Conservation (phyloP, 2,329 filamentous ascomycete species). For the Periglandula ipomoeae region DNA sequence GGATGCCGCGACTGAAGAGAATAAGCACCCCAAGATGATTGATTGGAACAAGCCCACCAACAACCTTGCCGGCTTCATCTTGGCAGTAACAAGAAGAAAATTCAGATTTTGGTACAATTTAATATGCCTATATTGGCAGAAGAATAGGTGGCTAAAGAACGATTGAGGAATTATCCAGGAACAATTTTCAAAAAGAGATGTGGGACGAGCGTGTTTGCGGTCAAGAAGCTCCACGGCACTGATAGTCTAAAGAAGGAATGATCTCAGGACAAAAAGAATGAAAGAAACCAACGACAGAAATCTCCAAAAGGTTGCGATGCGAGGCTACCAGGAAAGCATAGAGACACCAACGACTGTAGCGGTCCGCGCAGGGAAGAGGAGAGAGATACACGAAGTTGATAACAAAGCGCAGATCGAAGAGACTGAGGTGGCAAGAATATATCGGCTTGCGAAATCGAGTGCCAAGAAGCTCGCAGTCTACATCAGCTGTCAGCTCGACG, state of each 20-base stretch:
- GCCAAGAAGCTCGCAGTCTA: background rate
- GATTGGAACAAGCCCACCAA: background rate
- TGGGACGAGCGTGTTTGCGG: background rate
- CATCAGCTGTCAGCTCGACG: constrained; percentile 6
- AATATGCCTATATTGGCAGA: background rate
- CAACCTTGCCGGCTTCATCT: constrained; percentile 3
- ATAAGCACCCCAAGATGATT: constrained; percentile 2
- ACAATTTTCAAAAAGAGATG: background rate
- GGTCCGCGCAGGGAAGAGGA: too few relatives aligned
- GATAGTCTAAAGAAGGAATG: constrained; percentile 3
- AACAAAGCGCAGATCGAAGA: background rate
- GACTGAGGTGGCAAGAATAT: background rate
- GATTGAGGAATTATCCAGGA: constrained; percentile 3
- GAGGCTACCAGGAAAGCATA: constrained; percentile 3
- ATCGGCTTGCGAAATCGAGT: background rate
- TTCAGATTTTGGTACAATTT: background rate
- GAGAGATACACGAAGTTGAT: constrained; percentile 5
- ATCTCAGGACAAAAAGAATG: constrained; percentile 6
- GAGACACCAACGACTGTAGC: background rate
- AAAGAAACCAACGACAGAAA: constrained; percentile 1
- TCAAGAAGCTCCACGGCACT: background rate
- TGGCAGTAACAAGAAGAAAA: background rate
- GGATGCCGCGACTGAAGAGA: constrained; percentile 6
- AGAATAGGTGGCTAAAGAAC: background rate
- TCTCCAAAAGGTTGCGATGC: constrained; percentile 2